These are phyloP conservation scores for Aphanocladium album DNA, from an alignment of 2,329 filamentous ascomycete genomes.

Conservation along the genomic window DNA sequence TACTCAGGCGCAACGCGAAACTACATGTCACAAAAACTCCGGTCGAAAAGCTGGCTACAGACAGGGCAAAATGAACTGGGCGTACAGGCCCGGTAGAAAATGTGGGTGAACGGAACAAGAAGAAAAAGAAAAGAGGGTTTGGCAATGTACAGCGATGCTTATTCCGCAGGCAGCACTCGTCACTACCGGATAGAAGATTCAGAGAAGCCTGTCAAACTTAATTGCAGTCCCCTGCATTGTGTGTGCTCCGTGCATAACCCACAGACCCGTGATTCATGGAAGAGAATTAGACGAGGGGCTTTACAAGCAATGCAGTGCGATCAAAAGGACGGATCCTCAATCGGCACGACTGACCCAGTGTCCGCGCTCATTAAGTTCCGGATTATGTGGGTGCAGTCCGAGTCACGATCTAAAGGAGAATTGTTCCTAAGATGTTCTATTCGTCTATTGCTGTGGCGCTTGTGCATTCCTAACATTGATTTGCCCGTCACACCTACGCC, in stretches of 20 bases:
- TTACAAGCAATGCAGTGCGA: neutral
- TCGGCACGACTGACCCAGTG: neutral
- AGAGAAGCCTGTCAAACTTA: slow-evolving; percentile 6
- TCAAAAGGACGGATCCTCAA: neutral
- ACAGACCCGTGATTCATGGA: neutral
- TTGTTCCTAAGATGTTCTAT: neutral
- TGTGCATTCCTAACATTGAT: neutral
- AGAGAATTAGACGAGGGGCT: neutral
- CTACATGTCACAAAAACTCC: neutral
- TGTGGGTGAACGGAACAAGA: neutral
- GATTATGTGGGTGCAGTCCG: neutral
- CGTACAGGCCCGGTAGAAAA: neutral
- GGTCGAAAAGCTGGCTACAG: neutral
- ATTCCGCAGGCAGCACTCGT: neutral
- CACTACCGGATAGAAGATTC: neutral
- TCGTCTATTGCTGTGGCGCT: neutral
- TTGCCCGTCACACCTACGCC: neutral
- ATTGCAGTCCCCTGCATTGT: neutral
- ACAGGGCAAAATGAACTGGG: neutral
- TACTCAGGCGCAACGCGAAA: neutral
- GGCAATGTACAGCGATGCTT: neutral
- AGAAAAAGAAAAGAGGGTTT: neutral
- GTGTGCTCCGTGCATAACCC: slow-evolving; percentile 2
- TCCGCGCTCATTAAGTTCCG: neutral
- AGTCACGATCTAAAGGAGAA: neutral